Conservation (phyloP, 352 stramenopile genomes). For the Globisporangium middletonii region DNA sequence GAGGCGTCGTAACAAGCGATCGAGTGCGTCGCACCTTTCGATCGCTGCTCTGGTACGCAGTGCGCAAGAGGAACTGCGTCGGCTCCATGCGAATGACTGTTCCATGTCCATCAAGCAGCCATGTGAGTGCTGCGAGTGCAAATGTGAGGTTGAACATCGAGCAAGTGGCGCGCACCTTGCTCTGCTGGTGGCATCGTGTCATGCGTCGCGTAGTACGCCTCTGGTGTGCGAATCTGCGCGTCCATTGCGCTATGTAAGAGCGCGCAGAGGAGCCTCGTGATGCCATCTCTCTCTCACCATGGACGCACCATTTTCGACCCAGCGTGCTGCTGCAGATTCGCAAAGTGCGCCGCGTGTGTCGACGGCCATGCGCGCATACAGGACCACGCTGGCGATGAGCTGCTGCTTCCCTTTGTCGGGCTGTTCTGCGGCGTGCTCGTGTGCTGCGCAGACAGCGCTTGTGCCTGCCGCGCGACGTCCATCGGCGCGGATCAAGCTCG, state of each 20-base stretch:
- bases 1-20: neutral
- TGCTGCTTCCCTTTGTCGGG: no score
- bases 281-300: neutral
- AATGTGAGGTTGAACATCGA: neutral
- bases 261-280: conserved; percentile 2
- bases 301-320: conserved; percentile 33
- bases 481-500: no score
- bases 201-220: conserved; percentile 56
- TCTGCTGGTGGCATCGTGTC: conserved; percentile 52
- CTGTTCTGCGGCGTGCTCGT: no score
- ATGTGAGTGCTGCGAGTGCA: neutral
- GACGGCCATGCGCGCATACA: neutral
- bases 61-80: conserved; percentile 32
- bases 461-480: no score
- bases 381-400: no score
- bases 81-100: conserved; percentile 51
- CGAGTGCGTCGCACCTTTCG: conserved; percentile 37
- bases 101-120: neutral
- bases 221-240: conserved; percentile 45
- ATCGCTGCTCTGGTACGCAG: conserved; percentile 47
- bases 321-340: conserved; percentile 22
- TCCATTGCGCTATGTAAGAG: neutral
- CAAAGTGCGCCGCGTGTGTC: conserved; percentile 30
- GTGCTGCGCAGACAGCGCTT: no score
- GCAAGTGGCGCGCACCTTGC: conserved; percentile 36